phyloP scores from a whole-genome alignment of 2,329 filamentous ascomycete species.

The Dactylella cylindrospora region DNA sequence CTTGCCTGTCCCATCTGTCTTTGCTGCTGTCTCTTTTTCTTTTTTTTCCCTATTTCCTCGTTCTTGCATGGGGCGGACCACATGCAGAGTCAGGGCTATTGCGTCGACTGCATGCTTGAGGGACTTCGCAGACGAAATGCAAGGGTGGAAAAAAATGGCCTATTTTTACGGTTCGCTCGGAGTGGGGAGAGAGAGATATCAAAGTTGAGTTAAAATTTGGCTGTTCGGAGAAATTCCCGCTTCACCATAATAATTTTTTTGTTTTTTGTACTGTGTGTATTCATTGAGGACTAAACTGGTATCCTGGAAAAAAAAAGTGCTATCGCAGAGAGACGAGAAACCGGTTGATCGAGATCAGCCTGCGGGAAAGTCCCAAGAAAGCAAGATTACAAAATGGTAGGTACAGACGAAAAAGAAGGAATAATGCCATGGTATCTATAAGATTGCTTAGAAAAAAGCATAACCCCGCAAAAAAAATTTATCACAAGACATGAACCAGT shows the following conservation, averaged over 20 bases:
- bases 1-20: constrained; percentile 11
- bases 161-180: constrained; percentile 1
- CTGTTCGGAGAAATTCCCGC: constrained; percentile 41
- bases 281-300: neutral
- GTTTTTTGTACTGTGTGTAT: neutral
- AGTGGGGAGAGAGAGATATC: constrained; percentile 2
- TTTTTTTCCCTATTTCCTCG: constrained; percentile 18
- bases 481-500: constrained; percentile 17
- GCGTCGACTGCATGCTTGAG: constrained; percentile 23
- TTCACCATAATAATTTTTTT: constrained; percentile 11
- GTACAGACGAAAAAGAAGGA: constrained; percentile 6
- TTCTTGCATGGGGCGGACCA: constrained; percentile 17
- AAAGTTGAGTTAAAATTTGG: constrained; percentile 10
- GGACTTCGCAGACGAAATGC: too few species aligned
- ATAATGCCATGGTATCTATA: constrained; percentile 41
- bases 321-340: constrained; percentile 2
- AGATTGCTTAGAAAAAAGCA: constrained; percentile 22
- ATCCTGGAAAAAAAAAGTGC: neutral
- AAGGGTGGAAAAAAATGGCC: constrained; percentile 16
- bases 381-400: constrained; percentile 23
- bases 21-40: neutral
- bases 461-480: constrained; percentile 5
- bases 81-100: constrained; percentile 13
- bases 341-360: too few species aligned
- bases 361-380: too few species aligned